Evolutionary conservation across 768 basidiomycete species (phyloP), one percentile per base, ranked within the genome.

Genomic region (Lactarius psammicola): DNA sequence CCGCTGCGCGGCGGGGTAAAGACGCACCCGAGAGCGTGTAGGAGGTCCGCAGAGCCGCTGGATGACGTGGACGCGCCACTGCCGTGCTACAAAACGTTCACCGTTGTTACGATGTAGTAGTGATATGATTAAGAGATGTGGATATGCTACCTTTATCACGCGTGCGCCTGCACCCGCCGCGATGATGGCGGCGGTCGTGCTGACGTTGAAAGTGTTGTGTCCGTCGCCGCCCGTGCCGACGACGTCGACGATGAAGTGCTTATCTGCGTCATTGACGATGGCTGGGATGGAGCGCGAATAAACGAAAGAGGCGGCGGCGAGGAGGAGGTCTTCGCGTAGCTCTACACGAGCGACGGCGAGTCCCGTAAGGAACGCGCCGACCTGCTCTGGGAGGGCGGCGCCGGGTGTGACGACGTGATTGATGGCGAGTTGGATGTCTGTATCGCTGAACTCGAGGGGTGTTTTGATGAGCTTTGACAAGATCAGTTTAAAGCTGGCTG

Each of bases 151-250:
- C 81, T 99, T 98, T 75, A 94, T 85, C 2, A 99, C 94, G 38
- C 94, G 83, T 0, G 92, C 92, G 6, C 96, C 96, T 8, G 95
- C 92, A 17, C 95, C 96, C 28, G 95, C 94, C 33, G 95, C 96
- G 23, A 98, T 92, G 67, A 99, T 84, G 0, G 85, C 95, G 2
- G 96, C 95, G 2, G 93, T 89, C 1, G 96, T 98, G 74, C 94
- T 95, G 60, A 98, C 95, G 74, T 98, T 98, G 83, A 95, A 98
- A 0, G 95, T 88, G 72, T 98, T 92, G 76, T 95, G 87, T 0
- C 95, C 95, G 76, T 98, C 97, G 8, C 97, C 96, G 13, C 96
- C 94, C 0, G 94, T 95, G 2, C 94, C 94, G 26, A 96, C 94
- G 64, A 96, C 92, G 73, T 91, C 89, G 26, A 88, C 84, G 44